Percentiles rank a stretch among this genome's conserved stretches.
Evolutionary conservation across 768 basidiomycete species (phyloP).

Genomic region (Holtermanniella nyarrowii): DNA sequence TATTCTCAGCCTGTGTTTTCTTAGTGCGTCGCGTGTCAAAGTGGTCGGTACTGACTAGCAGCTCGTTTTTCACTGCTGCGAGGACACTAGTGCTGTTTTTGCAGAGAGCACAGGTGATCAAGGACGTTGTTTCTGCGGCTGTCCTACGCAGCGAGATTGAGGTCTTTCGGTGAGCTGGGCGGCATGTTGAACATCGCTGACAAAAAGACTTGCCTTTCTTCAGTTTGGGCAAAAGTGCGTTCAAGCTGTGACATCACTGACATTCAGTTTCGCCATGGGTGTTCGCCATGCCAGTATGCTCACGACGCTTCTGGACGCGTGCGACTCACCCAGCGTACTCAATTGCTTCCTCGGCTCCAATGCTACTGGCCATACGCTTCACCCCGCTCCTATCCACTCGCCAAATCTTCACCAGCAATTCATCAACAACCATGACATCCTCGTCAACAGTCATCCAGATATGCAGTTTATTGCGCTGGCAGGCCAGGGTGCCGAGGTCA

Average conservation of each 20-base stretch:
- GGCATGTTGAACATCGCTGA: not conserved
- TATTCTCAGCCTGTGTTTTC: not conserved
- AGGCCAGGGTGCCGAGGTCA: not conserved
- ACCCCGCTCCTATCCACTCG: no score
- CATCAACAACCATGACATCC: no score
- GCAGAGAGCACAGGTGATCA: conserved; percentile 19
- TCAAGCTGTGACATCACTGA: conserved; percentile 1
- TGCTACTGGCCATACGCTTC: no score
- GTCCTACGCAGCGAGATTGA: conserved; percentile 25
- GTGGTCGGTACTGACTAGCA: conserved; percentile 1
- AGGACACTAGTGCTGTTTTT: conserved; percentile 28
- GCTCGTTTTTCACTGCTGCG: conserved; percentile 28
- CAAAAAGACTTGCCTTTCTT: not conserved
- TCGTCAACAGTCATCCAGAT: not conserved
- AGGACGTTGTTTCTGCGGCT: conserved; percentile 16
- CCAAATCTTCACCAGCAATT: no score
- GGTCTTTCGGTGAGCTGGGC: conserved; percentile 19
- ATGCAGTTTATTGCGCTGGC: not conserved
- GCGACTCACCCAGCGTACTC: no score
- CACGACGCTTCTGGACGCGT: conserved; percentile 2
- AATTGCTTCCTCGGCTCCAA: no score
- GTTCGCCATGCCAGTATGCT: conserved; percentile 11
- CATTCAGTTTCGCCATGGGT: conserved; percentile 14
- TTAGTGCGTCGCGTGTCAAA: not conserved
- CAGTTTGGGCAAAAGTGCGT: not conserved